Percentiles rank a stretch among this genome's conserved stretches.
phyloP scores from a whole-genome alignment of 257 asterid species.

The Nicotiana knightiana region DNA sequence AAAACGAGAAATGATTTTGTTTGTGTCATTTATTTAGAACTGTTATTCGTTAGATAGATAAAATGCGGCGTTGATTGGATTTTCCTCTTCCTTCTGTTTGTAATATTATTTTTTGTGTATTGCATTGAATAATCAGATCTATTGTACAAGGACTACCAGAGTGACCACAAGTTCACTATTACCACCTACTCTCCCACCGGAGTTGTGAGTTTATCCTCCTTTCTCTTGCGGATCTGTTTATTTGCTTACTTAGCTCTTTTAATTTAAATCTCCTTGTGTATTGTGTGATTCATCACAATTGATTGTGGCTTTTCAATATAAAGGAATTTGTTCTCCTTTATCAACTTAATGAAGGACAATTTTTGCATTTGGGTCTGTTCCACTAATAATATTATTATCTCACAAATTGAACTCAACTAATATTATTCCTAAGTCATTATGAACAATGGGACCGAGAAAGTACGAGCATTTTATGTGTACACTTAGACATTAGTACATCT shows the following conservation, averaged over 20 bases:
- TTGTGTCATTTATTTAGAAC: neutral
- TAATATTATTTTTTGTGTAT: neutral
- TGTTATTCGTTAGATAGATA: neutral
- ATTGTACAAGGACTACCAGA: slow-evolving; percentile 42
- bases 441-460: neutral
- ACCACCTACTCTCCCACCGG: slow-evolving; percentile 42
- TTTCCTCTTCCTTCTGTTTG: neutral
- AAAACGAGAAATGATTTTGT: neutral
- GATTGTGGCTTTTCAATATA: neutral
- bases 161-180: slow-evolving; percentile 44
- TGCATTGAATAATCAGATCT: slow-evolving; percentile 30
- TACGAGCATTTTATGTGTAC: neutral
- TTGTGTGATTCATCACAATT: neutral
- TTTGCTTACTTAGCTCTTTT: neutral
- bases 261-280: neutral
- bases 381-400: neutral
- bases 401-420: neutral
- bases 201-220: slow-evolving; percentile 23
- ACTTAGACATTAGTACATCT: neutral
- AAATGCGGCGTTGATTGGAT: neutral
- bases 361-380: neutral
- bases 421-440: neutral
- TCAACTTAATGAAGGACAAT: neutral
- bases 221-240: neutral
- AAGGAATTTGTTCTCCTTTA: neutral